phyloP scores from a whole-genome alignment of 345 rosid species.

The Aquilaria sinensis region DNA sequence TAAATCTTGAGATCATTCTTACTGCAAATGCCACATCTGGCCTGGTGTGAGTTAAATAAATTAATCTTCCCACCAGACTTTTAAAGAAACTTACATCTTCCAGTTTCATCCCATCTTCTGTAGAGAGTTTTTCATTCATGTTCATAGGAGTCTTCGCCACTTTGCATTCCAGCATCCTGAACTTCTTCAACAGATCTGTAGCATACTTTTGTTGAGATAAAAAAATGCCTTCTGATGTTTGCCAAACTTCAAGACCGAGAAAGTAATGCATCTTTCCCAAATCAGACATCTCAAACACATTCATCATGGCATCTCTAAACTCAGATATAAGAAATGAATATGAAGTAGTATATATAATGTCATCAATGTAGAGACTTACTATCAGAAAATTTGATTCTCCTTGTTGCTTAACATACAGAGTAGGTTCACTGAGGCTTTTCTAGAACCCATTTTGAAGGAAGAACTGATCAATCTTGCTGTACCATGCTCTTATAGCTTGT shows the following conservation, averaged over 20 bases:
- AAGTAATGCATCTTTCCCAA: background rate
- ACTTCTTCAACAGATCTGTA: background rate
- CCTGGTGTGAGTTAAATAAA: constrained; percentile 4
- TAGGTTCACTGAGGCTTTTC: background rate
- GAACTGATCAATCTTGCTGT: background rate
- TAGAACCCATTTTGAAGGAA: background rate
- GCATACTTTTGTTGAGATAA: constrained; percentile 5
- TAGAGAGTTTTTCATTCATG: background rate
- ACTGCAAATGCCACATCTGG: background rate
- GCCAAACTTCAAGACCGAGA: background rate
- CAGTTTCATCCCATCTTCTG: background rate
- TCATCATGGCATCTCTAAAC: background rate
- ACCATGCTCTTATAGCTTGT: background rate
- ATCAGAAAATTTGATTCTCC: background rate
- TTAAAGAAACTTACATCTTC: background rate
- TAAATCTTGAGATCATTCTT: background rate
- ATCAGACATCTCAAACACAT: background rate
- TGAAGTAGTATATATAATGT: background rate
- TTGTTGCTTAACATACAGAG: background rate
- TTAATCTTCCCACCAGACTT: background rate
- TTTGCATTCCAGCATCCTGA: background rate
- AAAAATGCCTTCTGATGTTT: background rate
- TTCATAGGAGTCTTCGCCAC: background rate
- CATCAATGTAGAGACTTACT: background rate
- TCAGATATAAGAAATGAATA: background rate